A percentile compares a stretch with the other conserved stretches of the same genome.
Evolutionary conservation across 2,329 filamentous ascomycete species (phyloP).

Genomic region (Juglanconis oblonga): DNA sequence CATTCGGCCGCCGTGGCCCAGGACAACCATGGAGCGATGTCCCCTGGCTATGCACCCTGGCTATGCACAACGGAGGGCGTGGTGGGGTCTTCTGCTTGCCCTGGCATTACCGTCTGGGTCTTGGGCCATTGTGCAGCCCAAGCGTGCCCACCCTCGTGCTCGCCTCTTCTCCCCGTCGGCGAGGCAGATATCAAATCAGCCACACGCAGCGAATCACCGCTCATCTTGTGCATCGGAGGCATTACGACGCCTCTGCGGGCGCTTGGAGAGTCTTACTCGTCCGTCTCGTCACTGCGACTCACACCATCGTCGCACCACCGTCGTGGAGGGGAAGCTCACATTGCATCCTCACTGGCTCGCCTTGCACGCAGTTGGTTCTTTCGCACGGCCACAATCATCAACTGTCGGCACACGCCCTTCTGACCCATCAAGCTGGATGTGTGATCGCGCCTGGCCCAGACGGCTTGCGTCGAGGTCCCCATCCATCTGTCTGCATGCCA

Average conservation of each 20-base stretch:
- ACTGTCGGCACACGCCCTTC: conserved; percentile 3
- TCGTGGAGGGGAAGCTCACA: not conserved
- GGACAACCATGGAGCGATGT: not conserved
- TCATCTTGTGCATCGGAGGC: not conserved
- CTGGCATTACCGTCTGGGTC: not conserved
- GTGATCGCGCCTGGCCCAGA: conserved; percentile 13
- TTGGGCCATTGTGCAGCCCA: not conserved
- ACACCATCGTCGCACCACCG: not conserved
- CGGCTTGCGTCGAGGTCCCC: conserved; percentile 7
- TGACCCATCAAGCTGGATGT: conserved; percentile 4
- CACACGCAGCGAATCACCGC: conserved; percentile 14
- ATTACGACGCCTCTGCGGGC: not conserved
- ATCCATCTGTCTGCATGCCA: conserved; percentile 13
- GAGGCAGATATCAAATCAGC: conserved; percentile 7
- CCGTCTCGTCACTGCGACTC: not conserved
- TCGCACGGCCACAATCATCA: not conserved
- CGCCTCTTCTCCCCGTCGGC: not conserved
- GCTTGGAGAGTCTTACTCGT: not conserved
- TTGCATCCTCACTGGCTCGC: not conserved
- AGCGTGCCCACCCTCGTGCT: no score
- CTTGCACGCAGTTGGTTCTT: not conserved
- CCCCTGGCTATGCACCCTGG: not conserved
- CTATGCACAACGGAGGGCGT: no score
- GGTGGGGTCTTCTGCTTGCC: not conserved
- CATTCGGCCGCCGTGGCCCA: not conserved